Evolutionary conservation across 2,329 filamentous ascomycete species (phyloP), one percentile per base, ranked within the genome.

Genomic region (Xylaria sp.): DNA sequence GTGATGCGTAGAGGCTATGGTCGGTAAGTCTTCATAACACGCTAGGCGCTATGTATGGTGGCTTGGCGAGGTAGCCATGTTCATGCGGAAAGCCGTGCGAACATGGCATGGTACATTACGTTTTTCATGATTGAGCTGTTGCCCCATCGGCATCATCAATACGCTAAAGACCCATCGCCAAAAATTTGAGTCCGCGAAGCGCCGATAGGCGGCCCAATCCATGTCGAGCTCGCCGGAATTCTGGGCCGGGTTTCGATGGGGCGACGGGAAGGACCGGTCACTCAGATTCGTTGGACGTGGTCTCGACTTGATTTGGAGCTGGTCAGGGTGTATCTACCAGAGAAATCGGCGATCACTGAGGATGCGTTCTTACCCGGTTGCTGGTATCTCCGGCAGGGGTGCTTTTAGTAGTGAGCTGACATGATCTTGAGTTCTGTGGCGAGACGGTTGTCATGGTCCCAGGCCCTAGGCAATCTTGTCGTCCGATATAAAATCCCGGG

Each of bases 11-110:
- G 8, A 23, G 17, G 33, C n/a, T 11, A 31, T 33, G 27, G 17
- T 19, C 21, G 17, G 25, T n/a, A n/a, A n/a, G n/a, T n/a, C n/a
- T n/a, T n/a, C n/a, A n/a, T n/a, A n/a, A n/a, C n/a, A n/a, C n/a
- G n/a, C n/a, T n/a, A 35, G 57, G 41, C 53, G 27, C n/a, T 37
- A 48, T 35, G 53, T 37, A 48, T 35, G 53, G 58, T 37, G 15
- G 54, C 58, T 64, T 61, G 58, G 58, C 54, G 27, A 46, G 29
- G 60, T 41, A 35, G 21, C 51, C 44, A 38, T 54, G 54, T 52
- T 43, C 40, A 49, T 52, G 54, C 37, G 21, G 21, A 23, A 52
- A 40, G 35, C 49, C 54, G 61, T 53, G 33, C 17, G n/a, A n/a
- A n/a, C n/a, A n/a, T 33, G 61, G 43, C 33, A 53, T 31, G 27